Percentiles rank a stretch among this genome's conserved stretches.
Conservation (phyloP, 1,139 yeast genomes). For the Pichia sp. region DNA sequence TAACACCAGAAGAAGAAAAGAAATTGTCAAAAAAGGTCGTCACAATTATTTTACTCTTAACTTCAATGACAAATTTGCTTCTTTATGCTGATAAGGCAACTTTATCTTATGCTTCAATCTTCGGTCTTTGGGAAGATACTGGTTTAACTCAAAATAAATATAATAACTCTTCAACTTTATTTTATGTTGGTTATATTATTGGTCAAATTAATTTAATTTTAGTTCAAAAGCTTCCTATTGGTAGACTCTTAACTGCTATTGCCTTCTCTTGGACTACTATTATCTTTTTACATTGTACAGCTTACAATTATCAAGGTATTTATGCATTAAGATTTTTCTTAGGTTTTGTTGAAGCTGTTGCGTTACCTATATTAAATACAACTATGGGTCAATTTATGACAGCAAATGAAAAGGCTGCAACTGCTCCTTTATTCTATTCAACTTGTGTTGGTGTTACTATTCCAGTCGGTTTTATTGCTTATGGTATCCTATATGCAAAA, state of each 20-base stretch:
- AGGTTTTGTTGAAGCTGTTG: slow-evolving; percentile 33
- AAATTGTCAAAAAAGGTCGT: slow-evolving; percentile 29
- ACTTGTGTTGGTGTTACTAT: slow-evolving; percentile 34
- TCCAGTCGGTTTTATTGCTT: slow-evolving; percentile 36
- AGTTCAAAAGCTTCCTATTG: slow-evolving; percentile 33
- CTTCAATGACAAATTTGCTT: slow-evolving; percentile 31
- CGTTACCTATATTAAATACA: slow-evolving; percentile 33
- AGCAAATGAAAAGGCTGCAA: slow-evolving; percentile 31
- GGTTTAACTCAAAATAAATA: slow-evolving; percentile 32
- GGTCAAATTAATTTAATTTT: slow-evolving; percentile 31
- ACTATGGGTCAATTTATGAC: slow-evolving; percentile 35
- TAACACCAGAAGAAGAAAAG: slow-evolving; percentile 29
- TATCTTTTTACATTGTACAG: slow-evolving; percentile 31
- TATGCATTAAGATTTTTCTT: slow-evolving; percentile 32
- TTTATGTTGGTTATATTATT: slow-evolving; percentile 39
- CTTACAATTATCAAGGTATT: slow-evolving; percentile 31
- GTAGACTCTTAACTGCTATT: slow-evolving; percentile 27
- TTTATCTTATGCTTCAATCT: slow-evolving; percentile 38
- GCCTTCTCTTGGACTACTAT: slow-evolving; percentile 31
- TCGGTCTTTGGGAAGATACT: slow-evolving; percentile 41
- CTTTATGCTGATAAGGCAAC: slow-evolving; percentile 42
- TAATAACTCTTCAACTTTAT: slow-evolving; percentile 37
- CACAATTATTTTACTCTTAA: slow-evolving; percentile 29
- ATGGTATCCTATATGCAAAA: slow-evolving; percentile 31
- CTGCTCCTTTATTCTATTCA: slow-evolving; percentile 34